Conservation (phyloP, 495 filamentous ascomycete genomes). For the Lasiosphaeriaceae sp. region DNA sequence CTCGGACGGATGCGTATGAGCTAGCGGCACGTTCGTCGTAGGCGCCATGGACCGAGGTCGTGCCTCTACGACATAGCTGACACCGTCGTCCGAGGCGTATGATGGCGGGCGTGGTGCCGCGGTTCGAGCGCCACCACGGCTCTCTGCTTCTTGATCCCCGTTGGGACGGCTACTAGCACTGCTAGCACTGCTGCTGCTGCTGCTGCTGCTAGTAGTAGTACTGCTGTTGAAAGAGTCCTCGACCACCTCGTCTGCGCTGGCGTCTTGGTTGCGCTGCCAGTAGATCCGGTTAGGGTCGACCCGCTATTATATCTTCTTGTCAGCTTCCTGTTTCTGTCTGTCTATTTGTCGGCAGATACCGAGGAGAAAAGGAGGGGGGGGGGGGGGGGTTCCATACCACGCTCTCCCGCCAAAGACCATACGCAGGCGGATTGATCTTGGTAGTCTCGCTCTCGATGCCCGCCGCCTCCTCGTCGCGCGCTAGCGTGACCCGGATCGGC, state of each 20-base stretch:
- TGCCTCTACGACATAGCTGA: slow-evolving; percentile 63
- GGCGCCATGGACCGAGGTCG: slow-evolving; percentile 51
- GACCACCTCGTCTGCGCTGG: slow-evolving; percentile 3
- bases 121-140: slow-evolving; percentile 11
- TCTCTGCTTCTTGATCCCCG: slow-evolving; percentile 6
- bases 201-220: slow-evolving; percentile 2
- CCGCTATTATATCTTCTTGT: slow-evolving; percentile 40
- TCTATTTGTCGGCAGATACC: not conserved
- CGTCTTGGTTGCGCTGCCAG: slow-evolving; percentile 62
- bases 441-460: slow-evolving; percentile 48
- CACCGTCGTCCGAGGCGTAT: slow-evolving; percentile 67
- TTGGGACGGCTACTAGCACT: slow-evolving; percentile 6
- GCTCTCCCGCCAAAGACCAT: slow-evolving; percentile 77
- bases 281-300: slow-evolving; percentile 76
- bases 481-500: slow-evolving; percentile 60
- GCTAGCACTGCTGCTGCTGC: slow-evolving; percentile 16
- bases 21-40: slow-evolving; percentile 36
- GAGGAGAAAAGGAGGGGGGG: not conserved
- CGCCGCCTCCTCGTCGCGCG: slow-evolving; percentile 58
- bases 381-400: slow-evolving; percentile 58
- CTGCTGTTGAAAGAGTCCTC: not conserved
- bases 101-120: slow-evolving; percentile 56
- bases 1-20: slow-evolving; percentile 41
- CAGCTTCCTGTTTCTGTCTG: not conserved
- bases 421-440: slow-evolving; percentile 75